Evolutionary conservation across 306 rosid species (phyloP).

Genomic region (Castanospermum australe): DNA sequence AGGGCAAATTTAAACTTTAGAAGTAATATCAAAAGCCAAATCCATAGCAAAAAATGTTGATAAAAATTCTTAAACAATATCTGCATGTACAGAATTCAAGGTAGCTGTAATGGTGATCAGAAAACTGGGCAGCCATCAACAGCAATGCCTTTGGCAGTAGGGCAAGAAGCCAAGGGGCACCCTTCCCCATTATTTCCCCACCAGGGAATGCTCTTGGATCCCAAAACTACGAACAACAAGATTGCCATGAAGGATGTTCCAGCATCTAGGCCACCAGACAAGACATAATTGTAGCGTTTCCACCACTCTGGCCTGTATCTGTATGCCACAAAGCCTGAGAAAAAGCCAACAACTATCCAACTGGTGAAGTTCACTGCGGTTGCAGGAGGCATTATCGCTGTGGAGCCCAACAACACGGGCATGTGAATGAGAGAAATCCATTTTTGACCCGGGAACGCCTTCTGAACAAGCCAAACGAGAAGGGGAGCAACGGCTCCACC

Average conservation of each 20-base stretch:
- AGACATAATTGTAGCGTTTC: slow-evolving; percentile 54
- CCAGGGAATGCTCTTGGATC: slow-evolving; percentile 39
- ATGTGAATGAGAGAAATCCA: slow-evolving; percentile 57
- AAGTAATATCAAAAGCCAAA: too few relatives aligned
- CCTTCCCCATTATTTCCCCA: slow-evolving; percentile 57
- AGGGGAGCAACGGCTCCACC: slow-evolving; percentile 59
- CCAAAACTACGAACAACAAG: slow-evolving; percentile 43
- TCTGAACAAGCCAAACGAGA: slow-evolving; percentile 51
- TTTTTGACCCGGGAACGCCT: slow-evolving; percentile 36
- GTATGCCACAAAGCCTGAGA: slow-evolving; percentile 43
- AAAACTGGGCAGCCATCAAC: slow-evolving; percentile 47
- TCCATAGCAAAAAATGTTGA: too few relatives aligned
- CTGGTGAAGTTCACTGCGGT: slow-evolving; percentile 52
- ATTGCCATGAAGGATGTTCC: slow-evolving; percentile 63
- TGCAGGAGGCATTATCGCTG: slow-evolving; percentile 60
- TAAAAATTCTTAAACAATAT: too few relatives aligned
- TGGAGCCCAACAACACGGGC: slow-evolving; percentile 57
- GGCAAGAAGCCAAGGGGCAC: slow-evolving; percentile 61
- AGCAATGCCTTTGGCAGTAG: slow-evolving; percentile 48
- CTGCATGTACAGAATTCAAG: too few relatives aligned
- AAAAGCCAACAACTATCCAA: slow-evolving; percentile 50
- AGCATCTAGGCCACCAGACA: slow-evolving; percentile 61
- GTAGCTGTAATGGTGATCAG: not conserved
- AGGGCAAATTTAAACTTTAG: too few relatives aligned
- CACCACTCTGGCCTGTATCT: slow-evolving; percentile 43